These are phyloP conservation scores for Phytophthora parvispora DNA, from an alignment of 352 stramenopile genomes.

Conservation along the genomic window DNA sequence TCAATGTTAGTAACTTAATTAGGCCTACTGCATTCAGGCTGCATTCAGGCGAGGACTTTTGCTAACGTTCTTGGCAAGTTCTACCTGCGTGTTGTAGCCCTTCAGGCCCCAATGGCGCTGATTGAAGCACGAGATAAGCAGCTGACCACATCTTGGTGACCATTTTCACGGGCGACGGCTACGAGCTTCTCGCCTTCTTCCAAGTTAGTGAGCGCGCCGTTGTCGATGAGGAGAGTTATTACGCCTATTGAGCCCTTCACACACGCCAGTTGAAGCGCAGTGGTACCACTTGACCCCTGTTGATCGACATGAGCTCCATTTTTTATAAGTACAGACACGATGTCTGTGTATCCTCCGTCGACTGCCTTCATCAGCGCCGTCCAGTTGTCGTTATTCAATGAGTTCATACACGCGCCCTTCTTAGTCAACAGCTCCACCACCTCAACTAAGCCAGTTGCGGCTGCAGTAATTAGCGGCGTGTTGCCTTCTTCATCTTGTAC, in stretches of 20 bases:
- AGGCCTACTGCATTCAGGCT: too few relatives aligned
- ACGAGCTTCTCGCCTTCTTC: constrained; percentile 1
- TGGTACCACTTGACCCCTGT: not conserved
- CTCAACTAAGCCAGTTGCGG: not conserved
- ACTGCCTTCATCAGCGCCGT: constrained; percentile 14
- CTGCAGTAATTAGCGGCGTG: constrained; percentile 7
- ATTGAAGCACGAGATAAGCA: not conserved
- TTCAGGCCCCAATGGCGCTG: not conserved
- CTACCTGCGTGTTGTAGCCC: too few relatives aligned
- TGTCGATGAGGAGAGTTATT: constrained; percentile 9
- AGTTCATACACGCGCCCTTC: constrained; percentile 5
- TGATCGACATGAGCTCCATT: constrained; percentile 6
- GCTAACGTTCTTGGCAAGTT: too few relatives aligned
- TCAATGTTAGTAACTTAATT: too few relatives aligned
- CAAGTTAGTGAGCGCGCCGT: not conserved
- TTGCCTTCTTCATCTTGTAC: constrained; percentile 9
- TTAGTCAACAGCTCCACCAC: constrained; percentile 6
- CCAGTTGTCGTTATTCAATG: not conserved
- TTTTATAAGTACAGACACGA: constrained; percentile 7
- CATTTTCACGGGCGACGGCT: not conserved
- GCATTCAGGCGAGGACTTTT: too few relatives aligned
- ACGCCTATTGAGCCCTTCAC: constrained; percentile 9
- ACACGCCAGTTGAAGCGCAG: constrained; percentile 7
- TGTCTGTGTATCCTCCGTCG: not conserved
- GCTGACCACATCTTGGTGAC: not conserved